These are phyloP conservation scores for Heterobasidion irregulare DNA, from an alignment of 1,284 basidiomycete species.

Conservation along the genomic window DNA sequence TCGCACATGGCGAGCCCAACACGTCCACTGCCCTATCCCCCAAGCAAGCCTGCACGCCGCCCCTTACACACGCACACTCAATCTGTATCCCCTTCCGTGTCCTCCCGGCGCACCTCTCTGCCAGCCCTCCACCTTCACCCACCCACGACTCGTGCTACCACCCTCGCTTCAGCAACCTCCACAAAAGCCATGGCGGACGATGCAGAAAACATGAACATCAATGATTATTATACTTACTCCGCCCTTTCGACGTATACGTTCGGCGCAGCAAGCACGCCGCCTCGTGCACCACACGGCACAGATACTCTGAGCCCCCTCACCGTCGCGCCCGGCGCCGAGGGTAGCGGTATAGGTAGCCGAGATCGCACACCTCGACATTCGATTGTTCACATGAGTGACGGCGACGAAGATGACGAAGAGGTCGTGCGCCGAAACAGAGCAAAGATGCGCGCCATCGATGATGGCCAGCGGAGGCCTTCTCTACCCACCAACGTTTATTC, in stretches of 20 bases:
- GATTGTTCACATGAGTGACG: conserved; percentile 20
- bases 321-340: conserved; percentile 8
- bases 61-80: conserved; percentile 11
- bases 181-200: conserved; percentile 10
- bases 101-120: conserved; percentile 11
- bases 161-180: conserved; percentile 5
- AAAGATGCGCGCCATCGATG: conserved; percentile 39
- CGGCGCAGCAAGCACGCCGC: conserved; percentile 21
- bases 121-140: conserved; percentile 19
- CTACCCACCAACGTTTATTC: conserved; percentile 26
- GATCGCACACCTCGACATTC: conserved; percentile 30
- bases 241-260: conserved; percentile 30
- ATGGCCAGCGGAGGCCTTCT: conserved; percentile 35
- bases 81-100: conserved; percentile 7
- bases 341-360: conserved; percentile 13
- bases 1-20: conserved; percentile 7
- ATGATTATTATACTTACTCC: conserved; percentile 26
- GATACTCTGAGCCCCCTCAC: conserved; percentile 24
- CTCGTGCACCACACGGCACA: conserved; percentile 16
- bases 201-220: conserved; percentile 14
- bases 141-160: conserved; percentile 10
- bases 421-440: conserved; percentile 24
- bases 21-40: conserved; percentile 12
- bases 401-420: conserved; percentile 25
- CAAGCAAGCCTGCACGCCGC: conserved; percentile 13